Percentiles rank a stretch among this genome's conserved stretches.
phyloP scores from a whole-genome alignment of 805 yeast species.

The Candida boidinii region DNA sequence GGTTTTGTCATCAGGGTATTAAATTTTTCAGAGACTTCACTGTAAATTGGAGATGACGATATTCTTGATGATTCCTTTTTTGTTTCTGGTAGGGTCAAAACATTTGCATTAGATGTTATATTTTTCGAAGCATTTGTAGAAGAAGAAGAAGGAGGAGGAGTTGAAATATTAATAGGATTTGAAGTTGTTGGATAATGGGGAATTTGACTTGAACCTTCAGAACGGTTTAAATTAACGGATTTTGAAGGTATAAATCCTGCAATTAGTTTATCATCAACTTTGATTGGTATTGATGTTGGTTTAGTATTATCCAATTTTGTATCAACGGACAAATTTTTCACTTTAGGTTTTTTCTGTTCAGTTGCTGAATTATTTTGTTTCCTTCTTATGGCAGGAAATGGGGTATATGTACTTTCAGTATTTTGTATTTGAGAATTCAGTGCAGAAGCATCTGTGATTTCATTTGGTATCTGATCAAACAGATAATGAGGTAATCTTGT shows the following conservation, averaged over 20 bases:
- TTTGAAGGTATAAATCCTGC: no score
- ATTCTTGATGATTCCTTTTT: background rate
- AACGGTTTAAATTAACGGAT: no score
- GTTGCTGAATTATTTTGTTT: slow-evolving; percentile 1
- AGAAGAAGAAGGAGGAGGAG: no score
- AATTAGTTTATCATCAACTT: background rate
- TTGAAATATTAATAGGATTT: no score
- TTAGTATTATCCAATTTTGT: slow-evolving; percentile 8
- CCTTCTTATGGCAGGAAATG: slow-evolving; percentile 13
- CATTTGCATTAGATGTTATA: no score
- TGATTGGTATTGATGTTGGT: slow-evolving; percentile 1
- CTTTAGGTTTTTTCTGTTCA: slow-evolving; percentile 1
- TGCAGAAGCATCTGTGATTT: slow-evolving; percentile 16
- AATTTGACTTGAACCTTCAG: no score
- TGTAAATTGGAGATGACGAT: slow-evolving; percentile 15
- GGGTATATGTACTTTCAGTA: slow-evolving; percentile 11
- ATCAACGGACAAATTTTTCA: slow-evolving; percentile 10
- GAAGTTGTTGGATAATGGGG: no score
- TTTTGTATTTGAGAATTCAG: slow-evolving; percentile 13
- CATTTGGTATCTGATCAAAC: slow-evolving; percentile 22
- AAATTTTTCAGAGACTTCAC: slow-evolving; percentile 12
- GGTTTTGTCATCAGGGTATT: no score
- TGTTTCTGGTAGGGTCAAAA: no score
- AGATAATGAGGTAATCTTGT: slow-evolving; percentile 20
- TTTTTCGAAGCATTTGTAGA: no score